Conservation (phyloP, 2,329 filamentous ascomycete species). For the Ilyonectria destructans region DNA sequence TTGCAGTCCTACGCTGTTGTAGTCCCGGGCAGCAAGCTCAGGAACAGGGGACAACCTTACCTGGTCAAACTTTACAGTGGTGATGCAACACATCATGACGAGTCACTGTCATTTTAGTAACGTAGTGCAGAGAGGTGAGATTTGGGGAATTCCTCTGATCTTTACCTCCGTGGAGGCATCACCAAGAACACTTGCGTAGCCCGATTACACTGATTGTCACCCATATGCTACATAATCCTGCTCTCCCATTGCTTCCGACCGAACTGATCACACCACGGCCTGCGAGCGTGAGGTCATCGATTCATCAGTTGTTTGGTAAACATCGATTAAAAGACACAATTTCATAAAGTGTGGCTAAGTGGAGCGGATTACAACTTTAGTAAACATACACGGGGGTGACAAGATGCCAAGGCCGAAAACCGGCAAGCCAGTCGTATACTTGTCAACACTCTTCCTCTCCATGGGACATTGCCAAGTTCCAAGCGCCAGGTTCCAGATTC, state of each 20-base stretch:
- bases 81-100: not conserved
- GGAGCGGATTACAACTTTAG: not conserved
- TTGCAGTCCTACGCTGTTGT: not conserved
- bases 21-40: not conserved
- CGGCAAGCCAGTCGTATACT: not conserved
- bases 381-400: not conserved
- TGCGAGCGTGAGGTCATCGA: no score
- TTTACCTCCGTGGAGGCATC: no score
- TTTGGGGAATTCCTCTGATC: not conserved
- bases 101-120: not conserved
- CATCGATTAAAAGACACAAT: not conserved
- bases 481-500: not conserved
- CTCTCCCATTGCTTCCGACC: no score
- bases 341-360: not conserved
- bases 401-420: no score
- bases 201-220: no score
- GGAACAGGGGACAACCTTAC: not conserved
- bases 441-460: not conserved
- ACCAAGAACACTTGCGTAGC: no score
- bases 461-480: not conserved
- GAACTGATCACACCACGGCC: no score
- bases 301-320: no score
- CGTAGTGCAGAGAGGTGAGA: not conserved
- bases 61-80: not conserved
- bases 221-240: no score